phyloP scores from a whole-genome alignment of 2,329 filamentous ascomycete genomes.

The Penicillium sp. region DNA sequence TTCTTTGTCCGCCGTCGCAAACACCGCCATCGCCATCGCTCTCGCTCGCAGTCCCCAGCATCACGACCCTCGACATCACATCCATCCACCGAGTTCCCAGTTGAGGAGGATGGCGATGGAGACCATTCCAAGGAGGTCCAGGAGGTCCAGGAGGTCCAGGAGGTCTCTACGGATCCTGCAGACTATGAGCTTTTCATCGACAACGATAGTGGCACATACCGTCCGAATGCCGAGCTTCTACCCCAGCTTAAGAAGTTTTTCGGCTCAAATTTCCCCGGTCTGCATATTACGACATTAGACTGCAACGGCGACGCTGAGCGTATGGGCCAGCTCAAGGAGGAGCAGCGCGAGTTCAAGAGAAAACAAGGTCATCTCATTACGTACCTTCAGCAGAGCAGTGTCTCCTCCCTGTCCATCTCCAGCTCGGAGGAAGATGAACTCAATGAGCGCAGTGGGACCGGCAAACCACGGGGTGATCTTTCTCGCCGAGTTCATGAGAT shows the following conservation, averaged over 20 bases:
- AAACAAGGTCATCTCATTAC: constrained; percentile 56
- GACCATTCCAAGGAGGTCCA: constrained; percentile 39
- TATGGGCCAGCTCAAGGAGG: constrained; percentile 73
- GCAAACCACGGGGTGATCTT: constrained; percentile 35
- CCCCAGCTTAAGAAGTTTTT: constrained; percentile 73
- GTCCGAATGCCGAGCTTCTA: constrained; percentile 77
- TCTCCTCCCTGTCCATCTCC: constrained; percentile 54
- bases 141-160: constrained; percentile 48
- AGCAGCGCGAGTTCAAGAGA: constrained; percentile 76
- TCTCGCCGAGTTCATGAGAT: constrained; percentile 39
- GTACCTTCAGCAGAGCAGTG: constrained; percentile 57
- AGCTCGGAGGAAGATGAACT: constrained; percentile 63
- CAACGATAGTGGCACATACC: constrained; percentile 92
- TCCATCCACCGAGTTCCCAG: constrained; percentile 41
- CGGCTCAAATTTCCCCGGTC: constrained; percentile 71
- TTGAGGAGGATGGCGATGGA: constrained; percentile 42
- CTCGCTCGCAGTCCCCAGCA: constrained; percentile 20
- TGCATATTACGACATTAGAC: constrained; percentile 74
- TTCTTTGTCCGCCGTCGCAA: constrained; percentile 80
- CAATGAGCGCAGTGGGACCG: constrained; percentile 44
- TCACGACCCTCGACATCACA: constrained; percentile 23
- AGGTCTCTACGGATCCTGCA: constrained; percentile 56
- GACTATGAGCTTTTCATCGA: constrained; percentile 89
- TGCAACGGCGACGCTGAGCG: constrained; percentile 72
- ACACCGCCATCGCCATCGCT: constrained; percentile 47